Conservation (phyloP, 257 asterid species). For the Solanum virginianum region DNA sequence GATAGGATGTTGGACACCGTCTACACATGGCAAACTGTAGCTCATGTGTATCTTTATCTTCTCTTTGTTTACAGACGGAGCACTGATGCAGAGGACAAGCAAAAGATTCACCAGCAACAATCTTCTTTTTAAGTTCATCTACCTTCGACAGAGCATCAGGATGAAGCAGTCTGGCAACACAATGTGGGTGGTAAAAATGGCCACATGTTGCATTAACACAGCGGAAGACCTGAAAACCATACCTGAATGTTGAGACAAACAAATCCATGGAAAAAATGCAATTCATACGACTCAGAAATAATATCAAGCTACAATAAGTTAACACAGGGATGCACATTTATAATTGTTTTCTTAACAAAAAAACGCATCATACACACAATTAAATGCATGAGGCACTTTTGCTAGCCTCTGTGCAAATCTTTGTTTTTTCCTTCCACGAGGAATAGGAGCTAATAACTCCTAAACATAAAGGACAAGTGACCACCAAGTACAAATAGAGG, state of each 20-base stretch:
- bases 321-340: background rate
- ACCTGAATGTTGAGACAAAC: background rate
- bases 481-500: background rate
- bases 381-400: background rate
- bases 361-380: background rate
- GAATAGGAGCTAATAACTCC: background rate
- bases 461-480: background rate
- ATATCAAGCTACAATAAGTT: background rate
- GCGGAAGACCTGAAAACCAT: constrained; percentile 59
- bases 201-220: constrained; percentile 91
- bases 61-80: constrained; percentile 49
- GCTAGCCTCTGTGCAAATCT: background rate
- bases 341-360: background rate
- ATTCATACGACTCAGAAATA: background rate
- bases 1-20: constrained; percentile 92
- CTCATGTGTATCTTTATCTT: constrained; percentile 33
- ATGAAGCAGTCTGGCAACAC: constrained; percentile 64
- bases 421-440: background rate
- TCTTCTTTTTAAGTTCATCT: constrained; percentile 29
- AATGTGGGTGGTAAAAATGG: constrained; percentile 71
- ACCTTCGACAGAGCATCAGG: constrained; percentile 36
- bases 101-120: constrained; percentile 70
- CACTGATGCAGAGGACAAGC: constrained; percentile 82
- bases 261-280: background rate
- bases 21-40: constrained; percentile 90